Conservation (phyloP, 257 asterid genomes). For the Ilex asprella region DNA sequence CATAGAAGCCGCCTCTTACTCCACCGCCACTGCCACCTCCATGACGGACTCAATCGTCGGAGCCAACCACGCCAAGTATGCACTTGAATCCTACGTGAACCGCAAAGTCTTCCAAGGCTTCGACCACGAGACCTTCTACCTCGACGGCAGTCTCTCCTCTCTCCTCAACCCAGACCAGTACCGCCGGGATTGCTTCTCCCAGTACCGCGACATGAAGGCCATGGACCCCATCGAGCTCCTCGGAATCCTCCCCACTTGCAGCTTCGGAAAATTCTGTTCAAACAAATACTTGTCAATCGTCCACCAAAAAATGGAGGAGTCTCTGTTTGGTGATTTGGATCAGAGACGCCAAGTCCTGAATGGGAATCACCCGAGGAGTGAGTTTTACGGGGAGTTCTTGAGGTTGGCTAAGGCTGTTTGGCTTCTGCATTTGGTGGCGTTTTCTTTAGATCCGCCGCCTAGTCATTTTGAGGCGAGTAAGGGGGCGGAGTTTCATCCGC, state of each 20-base stretch:
- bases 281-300: constrained; percentile 76
- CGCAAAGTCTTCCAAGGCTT: constrained; percentile 89
- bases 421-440: constrained; percentile 91
- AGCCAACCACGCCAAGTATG: constrained; percentile 75
- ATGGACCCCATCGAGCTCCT: constrained; percentile 89
- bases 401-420: constrained; percentile 82
- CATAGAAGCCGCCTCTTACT: constrained; percentile 65
- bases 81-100: constrained; percentile 73
- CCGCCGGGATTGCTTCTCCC: constrained; percentile 84
- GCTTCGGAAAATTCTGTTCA: constrained; percentile 88
- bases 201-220: constrained; percentile 85
- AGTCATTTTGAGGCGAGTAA: constrained; percentile 84
- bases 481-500: constrained; percentile 86
- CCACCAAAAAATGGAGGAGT: constrained; percentile 98
- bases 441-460: constrained; percentile 77
- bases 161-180: constrained; percentile 82
- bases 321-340: constrained; percentile 90
- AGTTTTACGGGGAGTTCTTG: constrained; percentile 73
- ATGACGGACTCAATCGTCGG: constrained; percentile 57
- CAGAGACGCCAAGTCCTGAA: constrained; percentile 80
- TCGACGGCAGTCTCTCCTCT: constrained; percentile 90
- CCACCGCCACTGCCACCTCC: constrained; percentile 28
- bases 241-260: constrained; percentile 79
- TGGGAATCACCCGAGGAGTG: constrained; percentile 84
- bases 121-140: constrained; percentile 92